These are phyloP conservation scores for Saxophila tyrrhenica DNA, from an alignment of 495 filamentous ascomycete species.

Conservation along the genomic window DNA sequence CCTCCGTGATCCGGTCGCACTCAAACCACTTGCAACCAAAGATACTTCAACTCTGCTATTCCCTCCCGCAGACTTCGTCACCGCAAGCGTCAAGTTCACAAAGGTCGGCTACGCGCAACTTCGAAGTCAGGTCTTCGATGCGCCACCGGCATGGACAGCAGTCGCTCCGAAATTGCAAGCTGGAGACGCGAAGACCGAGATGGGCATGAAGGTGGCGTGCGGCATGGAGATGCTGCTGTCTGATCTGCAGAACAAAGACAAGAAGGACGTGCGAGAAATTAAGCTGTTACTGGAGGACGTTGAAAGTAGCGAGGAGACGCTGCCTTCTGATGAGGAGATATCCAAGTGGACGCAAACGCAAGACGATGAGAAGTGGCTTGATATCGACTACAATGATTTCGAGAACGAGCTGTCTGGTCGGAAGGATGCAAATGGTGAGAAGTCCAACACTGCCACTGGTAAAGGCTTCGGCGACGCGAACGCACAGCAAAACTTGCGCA, in stretches of 20 bases:
- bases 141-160: conserved; percentile 51
- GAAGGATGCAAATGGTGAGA: conserved; percentile 18
- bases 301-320: conserved; percentile 41
- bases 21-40: conserved; percentile 53
- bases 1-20: conserved; percentile 68
- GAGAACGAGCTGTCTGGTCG: conserved; percentile 64
- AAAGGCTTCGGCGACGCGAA: conserved; percentile 61
- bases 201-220: conserved; percentile 81
- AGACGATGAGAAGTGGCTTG: conserved; percentile 85
- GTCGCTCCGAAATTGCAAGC: conserved; percentile 27
- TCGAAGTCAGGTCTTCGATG: conserved; percentile 71
- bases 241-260: conserved; percentile 53
- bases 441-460: conserved; percentile 18
- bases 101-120: conserved; percentile 85
- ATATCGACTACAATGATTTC: conserved; percentile 82
- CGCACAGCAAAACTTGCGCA: conserved; percentile 71
- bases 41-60: conserved; percentile 43
- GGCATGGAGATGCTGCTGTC: conserved; percentile 82
- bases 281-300: conserved; percentile 64
- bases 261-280: conserved; percentile 57
- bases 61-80: conserved; percentile 66
- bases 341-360: conserved; percentile 51
- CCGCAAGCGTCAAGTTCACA: conserved; percentile 67
- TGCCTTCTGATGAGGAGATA: conserved; percentile 69
- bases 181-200: conserved; percentile 39